Evolutionary conservation across 2,329 filamentous ascomycete genomes (phyloP).

Genomic region (Fusarium buxicola): DNA sequence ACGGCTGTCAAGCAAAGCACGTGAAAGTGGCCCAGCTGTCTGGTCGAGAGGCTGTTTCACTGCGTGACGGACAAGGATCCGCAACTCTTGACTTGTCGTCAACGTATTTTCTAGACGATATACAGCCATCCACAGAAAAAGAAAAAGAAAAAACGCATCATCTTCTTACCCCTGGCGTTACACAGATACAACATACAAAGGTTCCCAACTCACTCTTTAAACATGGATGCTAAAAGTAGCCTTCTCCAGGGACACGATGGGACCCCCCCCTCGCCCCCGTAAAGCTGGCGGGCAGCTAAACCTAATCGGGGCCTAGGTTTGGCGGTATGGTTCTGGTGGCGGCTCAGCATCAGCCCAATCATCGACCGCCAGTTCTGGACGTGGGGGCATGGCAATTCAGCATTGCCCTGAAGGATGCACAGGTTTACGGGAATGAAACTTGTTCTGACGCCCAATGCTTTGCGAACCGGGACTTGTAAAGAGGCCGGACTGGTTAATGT

Average conservation of each 20-base stretch:
- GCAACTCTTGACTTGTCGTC: not conserved
- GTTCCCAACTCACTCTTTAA: not conserved
- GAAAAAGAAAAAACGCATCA: too few species aligned
- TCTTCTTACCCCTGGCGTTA: not conserved
- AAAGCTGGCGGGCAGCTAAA: conserved; percentile 32
- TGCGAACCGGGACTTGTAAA: too few species aligned
- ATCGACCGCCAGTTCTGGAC: conserved; percentile 28
- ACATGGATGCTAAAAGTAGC: not conserved
- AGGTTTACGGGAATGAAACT: conserved; percentile 12
- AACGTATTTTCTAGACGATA: not conserved
- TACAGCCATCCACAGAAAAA: not conserved
- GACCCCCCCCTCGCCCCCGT: conserved; percentile 11
- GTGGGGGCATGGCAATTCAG: conserved; percentile 39
- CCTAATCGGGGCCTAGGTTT: conserved; percentile 33
- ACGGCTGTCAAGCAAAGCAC: conserved; percentile 37
- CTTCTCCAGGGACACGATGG: conserved; percentile 29
- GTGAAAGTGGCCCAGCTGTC: conserved; percentile 43
- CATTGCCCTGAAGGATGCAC: conserved; percentile 36
- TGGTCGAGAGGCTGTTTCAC: conserved; percentile 34
- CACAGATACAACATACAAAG: not conserved
- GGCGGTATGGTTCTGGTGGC: conserved; percentile 38
- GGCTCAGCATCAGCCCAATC: conserved; percentile 39
- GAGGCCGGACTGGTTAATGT: not conserved
- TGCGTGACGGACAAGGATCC: not conserved
- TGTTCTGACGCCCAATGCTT: too few species aligned